Evolutionary conservation across 176 grass and related monocot genomes (phyloP).

Genomic region (Aegilops umbellulata): DNA sequence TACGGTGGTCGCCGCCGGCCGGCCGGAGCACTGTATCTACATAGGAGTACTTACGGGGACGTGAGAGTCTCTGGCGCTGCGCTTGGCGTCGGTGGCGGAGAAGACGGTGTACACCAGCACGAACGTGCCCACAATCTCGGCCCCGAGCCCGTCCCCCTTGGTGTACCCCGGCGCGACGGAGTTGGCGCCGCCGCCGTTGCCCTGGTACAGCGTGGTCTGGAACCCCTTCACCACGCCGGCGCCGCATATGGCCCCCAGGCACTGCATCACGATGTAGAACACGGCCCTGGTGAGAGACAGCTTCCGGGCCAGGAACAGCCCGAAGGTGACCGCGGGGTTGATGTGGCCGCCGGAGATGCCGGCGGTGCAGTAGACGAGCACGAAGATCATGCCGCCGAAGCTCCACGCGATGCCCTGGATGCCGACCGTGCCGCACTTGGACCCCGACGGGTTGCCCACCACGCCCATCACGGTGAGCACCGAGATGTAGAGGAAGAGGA

Average conservation of each 20-base stretch:
- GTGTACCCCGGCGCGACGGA: conserved; percentile 55
- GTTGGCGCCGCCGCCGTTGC: conserved; percentile 70
- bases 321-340: conserved; percentile 91
- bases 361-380: conserved; percentile 93
- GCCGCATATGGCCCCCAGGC: conserved; percentile 80
- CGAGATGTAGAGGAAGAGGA: conserved; percentile 90
- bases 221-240: conserved; percentile 81
- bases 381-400: conserved; percentile 92
- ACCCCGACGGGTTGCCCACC: conserved; percentile 15
- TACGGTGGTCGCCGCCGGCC: no score
- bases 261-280: conserved; percentile 91
- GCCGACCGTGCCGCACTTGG: conserved; percentile 74
- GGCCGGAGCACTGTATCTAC: no score
- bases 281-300: conserved; percentile 61
- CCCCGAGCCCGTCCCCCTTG: conserved; percentile 66
- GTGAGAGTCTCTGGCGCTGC: conserved; percentile 80
- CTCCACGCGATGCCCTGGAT: conserved; percentile 92
- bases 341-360: conserved; percentile 93
- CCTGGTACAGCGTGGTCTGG: conserved; percentile 49
- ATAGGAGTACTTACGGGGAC: conserved; percentile 37
- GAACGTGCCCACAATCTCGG: conserved; percentile 83
- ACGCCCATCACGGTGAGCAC: conserved; percentile 80
- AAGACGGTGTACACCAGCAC: conserved; percentile 86
- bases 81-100: conserved; percentile 87
- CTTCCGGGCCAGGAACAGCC: conserved; percentile 70